Evolutionary conservation across 2,329 filamentous ascomycete species (phyloP).

Genomic region (Fusarium piperis): DNA sequence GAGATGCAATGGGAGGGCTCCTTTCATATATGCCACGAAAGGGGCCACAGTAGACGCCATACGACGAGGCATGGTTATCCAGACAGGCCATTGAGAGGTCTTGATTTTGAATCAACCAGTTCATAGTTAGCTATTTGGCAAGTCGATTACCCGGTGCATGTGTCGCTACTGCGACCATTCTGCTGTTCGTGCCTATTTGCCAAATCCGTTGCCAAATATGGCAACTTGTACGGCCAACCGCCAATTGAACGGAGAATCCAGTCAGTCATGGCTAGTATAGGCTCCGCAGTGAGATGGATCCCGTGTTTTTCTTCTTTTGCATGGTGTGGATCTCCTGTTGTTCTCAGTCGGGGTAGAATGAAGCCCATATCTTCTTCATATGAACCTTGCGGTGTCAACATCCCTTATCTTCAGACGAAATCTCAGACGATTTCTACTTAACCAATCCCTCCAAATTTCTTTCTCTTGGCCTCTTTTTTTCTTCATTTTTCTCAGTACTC

Average conservation of each 20-base stretch:
- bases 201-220: background rate
- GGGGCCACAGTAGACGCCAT: background rate
- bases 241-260: background rate
- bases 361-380: background rate
- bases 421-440: background rate
- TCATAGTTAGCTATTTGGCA: background rate
- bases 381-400: too few relatives aligned
- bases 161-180: background rate
- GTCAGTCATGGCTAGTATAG: background rate
- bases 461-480: too few relatives aligned
- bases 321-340: background rate
- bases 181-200: background rate
- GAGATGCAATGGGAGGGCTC: too few relatives aligned
- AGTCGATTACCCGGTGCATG: background rate
- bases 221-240: background rate
- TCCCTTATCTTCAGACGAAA: background rate
- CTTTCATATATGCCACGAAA: background rate
- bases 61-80: background rate
- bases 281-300: background rate
- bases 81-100: background rate
- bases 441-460: too few relatives aligned
- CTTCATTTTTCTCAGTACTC: accelerated
- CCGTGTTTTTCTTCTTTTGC: background rate
- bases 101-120: background rate
- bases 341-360: background rate